Base-by-base conservation (phyloP, 139 green algal genomes). In the Raphidocelis subcapitata region DNA sequence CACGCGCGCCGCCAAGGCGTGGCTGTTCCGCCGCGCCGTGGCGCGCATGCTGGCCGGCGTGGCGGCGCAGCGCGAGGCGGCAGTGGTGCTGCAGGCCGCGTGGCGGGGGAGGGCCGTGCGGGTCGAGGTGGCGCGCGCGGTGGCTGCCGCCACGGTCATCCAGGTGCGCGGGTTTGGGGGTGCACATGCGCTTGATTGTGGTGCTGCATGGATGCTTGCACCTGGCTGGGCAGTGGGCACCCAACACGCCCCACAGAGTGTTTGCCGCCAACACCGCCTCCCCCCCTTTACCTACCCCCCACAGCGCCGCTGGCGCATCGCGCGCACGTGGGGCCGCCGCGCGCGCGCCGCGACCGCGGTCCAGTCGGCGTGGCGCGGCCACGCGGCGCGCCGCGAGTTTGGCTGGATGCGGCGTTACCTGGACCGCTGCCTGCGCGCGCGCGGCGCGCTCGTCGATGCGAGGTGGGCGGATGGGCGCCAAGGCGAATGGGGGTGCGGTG, bases 31-130 rank as follows among this genome's bases (percentile, higher is more conserved):
- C 35, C 29, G 44, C 15, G 49, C 71, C 41, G 31, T 70, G 46
- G 31, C 5, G 5, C 54, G 51, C 26, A 29, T 33, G 55, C 54
- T 71, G 21, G 0, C 64, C 37, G 44, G 28, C 5, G 47, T 35
- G 73, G 33, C 18, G 24, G 56, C 37, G 63, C 52, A 20, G 63
- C 60, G 26, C 29, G 76, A 16, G 26, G 72, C 72, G 37, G 72
- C 63, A 31, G 36, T 78, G 36, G 26, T 3, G 16, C 24, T 83
- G 49, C 81, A 90, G 74, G 67, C 85, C n/a, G 49, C 44, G 3
- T 81, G 61, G 63, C 68, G 85, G n/a, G 85, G 84, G 28, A 67
- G 60, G 61, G 44, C 51, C 72, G 79, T 23, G 18, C 73, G 80
- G 60, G 71, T 32, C 32, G 35, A 57, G 70, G 5, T 81, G 56